Base-by-base conservation (phyloP, 2,329 filamentous ascomycete species). In the Uncinocarpus reesii region DNA sequence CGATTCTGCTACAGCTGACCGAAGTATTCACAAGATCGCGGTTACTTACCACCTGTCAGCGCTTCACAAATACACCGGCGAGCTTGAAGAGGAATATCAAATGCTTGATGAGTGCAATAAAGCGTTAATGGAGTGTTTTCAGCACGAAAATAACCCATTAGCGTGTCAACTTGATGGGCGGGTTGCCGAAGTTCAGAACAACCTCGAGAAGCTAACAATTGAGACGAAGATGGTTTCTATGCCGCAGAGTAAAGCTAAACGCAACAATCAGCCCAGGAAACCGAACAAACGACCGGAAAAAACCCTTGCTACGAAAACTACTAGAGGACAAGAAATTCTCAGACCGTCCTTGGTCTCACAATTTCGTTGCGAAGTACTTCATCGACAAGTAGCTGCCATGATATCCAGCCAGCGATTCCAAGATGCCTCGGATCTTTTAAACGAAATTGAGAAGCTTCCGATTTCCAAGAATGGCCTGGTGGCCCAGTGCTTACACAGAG, bases 391-490 rank as follows among this genome's bases (percentile, higher is more conserved):
- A 7, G 28, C 18, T 21, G 38, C 37, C 52, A 55, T 73, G n/a
- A 63, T 71, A 11, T 59, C 65, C 7, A 60, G 65, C 26, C 66
- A 66, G n/a, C 65, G 71, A 34, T 84, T 79, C 69, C 64, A 74
- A 0, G 71, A 76, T 6, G 83, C 82, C 0, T 66, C 79, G 11
- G 63, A 65, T 1, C 66, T 77, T 15, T 68, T 88, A 2, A 52
- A 58, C 15, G 58, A 63, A 43, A 64, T 65, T 4, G 57, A 61
- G 36, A 55, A 61, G 37, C 61, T 61, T 44, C 56, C 63, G 0
- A 56, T 57, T 16, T 63, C 61, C 3, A 54, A 79, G 8, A 78
- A 78, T 49, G 85, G 84, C 16, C 79, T 79, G 47, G 79, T 83
- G 38, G 75, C 84, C 3, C 47, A 65, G 8, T 57, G 63, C 23